A percentile compares a stretch with the other conserved stretches of the same genome.
Conservation (phyloP, 2,329 filamentous ascomycete genomes). For the Cytospora paraplurivora region DNA sequence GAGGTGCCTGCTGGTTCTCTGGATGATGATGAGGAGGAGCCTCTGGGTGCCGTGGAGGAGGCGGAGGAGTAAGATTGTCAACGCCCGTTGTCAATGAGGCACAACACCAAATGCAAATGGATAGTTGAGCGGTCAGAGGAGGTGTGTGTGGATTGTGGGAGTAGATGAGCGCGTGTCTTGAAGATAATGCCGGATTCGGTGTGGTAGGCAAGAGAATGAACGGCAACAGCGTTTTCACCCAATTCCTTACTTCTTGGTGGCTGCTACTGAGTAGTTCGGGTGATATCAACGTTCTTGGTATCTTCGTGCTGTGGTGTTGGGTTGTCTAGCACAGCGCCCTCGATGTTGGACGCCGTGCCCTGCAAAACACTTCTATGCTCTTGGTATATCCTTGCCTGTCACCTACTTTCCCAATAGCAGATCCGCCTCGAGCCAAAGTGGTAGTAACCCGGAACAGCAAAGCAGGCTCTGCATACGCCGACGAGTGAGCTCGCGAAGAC, state of each 20-base stretch:
- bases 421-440: too few relatives aligned
- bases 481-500: too few relatives aligned
- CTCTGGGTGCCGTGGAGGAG: slow-evolving; percentile 47
- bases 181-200: not conserved
- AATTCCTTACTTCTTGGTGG: not conserved
- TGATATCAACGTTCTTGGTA: not conserved
- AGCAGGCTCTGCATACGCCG: too few relatives aligned
- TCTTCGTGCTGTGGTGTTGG: not conserved
- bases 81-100: not conserved
- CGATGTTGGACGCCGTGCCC: too few relatives aligned
- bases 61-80: slow-evolving; percentile 50
- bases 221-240: not conserved
- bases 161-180: not conserved
- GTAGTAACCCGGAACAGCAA: too few relatives aligned
- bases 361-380: too few relatives aligned
- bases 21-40: slow-evolving; percentile 76
- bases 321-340: too few relatives aligned
- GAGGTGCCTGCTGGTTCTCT: slow-evolving; percentile 85
- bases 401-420: too few relatives aligned
- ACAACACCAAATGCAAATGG: not conserved
- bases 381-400: too few relatives aligned
- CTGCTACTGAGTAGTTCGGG: not conserved
- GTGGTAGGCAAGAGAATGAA: slow-evolving; percentile 5
- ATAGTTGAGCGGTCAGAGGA: not conserved
- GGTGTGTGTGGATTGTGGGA: not conserved